Evolutionary conservation across 2,329 filamentous ascomycete species (phyloP).

Genomic region (Clarireedia homoeocarpa): DNA sequence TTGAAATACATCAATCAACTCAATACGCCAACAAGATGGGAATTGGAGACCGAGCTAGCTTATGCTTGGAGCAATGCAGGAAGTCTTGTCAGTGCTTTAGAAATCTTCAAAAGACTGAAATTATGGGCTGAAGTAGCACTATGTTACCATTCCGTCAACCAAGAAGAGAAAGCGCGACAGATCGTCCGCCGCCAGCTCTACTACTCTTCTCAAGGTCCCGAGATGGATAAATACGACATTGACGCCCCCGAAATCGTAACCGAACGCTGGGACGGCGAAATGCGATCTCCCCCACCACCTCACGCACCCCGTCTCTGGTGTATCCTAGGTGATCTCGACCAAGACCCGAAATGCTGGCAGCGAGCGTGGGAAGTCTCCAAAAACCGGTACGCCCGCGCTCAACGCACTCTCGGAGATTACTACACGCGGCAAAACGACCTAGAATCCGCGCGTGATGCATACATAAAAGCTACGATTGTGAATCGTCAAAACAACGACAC

Average conservation of each 20-base stretch:
- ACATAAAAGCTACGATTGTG: constrained; percentile 65
- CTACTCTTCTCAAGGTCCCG: constrained; percentile 44
- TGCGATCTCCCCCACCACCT: constrained; percentile 61
- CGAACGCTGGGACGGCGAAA: constrained; percentile 55
- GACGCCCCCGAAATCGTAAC: constrained; percentile 45
- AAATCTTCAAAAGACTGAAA: constrained; percentile 88
- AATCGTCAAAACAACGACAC: constrained; percentile 76
- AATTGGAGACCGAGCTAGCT: constrained; percentile 87
- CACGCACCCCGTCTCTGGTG: constrained; percentile 87
- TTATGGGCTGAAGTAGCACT: constrained; percentile 94
- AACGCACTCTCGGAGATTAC: constrained; percentile 76
- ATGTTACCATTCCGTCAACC: constrained; percentile 49
- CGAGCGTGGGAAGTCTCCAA: constrained; percentile 84
- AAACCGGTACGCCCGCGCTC: constrained; percentile 74
- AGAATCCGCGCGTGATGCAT: constrained; percentile 65
- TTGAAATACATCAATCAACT: constrained; percentile 79
- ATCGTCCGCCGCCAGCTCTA: constrained; percentile 76
- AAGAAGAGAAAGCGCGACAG: constrained; percentile 73
- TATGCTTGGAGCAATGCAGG: constrained; percentile 87
- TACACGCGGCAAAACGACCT: constrained; percentile 62
- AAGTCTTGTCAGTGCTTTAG: constrained; percentile 79
- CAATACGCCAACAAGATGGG: constrained; percentile 81
- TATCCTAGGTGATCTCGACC: constrained; percentile 84
- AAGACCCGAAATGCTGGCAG: constrained; percentile 66
- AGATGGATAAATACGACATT: constrained; percentile 33